Percentiles rank a stretch among this genome's conserved stretches.
phyloP scores from a whole-genome alignment of 306 rosid genomes.

The Medicago ruthenica region DNA sequence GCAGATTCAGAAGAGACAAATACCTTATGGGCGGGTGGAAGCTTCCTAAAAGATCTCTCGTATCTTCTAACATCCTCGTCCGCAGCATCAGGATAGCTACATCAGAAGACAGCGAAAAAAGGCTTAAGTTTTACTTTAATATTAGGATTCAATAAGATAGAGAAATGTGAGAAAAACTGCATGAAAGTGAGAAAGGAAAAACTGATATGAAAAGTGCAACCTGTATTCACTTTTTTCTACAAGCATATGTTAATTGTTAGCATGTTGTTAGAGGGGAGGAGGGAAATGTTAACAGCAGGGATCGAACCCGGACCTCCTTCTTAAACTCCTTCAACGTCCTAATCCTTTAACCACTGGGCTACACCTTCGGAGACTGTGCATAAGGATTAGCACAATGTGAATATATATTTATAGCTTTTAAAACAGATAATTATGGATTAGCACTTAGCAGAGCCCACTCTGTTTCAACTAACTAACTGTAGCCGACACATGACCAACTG shows the following conservation, averaged over 20 bases:
- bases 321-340: too few relatives aligned
- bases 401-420: background rate
- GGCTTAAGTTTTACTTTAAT: slow-evolving; percentile 7
- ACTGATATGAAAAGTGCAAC: background rate
- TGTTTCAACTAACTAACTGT: slow-evolving; percentile 8
- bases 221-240: background rate
- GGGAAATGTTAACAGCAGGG: too few relatives aligned
- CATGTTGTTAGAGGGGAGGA: too few relatives aligned
- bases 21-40: slow-evolving; percentile 90
- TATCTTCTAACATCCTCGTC: slow-evolving; percentile 87
- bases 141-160: slow-evolving; percentile 2
- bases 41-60: slow-evolving; percentile 80
- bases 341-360: too few relatives aligned
- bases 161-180: background rate
- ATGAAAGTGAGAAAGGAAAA: background rate
- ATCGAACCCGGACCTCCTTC: too few relatives aligned
- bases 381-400: background rate
- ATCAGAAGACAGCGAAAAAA: slow-evolving; percentile 36
- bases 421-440: background rate
- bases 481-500: background rate
- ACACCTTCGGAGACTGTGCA: too few relatives aligned
- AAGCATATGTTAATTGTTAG: too few relatives aligned
- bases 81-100: slow-evolving; percentile 92
- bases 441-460: background rate
- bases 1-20: slow-evolving; percentile 26